Percentiles rank a stretch among this genome's conserved stretches.
Evolutionary conservation across 352 stramenopile species (phyloP).

Genomic region (Blastocystis sp.): DNA sequence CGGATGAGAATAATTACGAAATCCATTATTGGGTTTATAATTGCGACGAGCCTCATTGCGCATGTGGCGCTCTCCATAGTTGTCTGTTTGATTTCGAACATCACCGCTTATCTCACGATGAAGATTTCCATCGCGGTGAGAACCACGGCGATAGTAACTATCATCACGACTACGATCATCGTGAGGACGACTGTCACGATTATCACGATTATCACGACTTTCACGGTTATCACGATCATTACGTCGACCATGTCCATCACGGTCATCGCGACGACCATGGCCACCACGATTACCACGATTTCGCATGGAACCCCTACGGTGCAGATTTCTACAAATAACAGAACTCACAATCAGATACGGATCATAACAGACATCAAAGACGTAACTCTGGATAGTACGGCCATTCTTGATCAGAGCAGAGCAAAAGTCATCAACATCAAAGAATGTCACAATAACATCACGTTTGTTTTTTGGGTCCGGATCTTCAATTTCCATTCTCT

Average conservation of each 20-base stretch:
- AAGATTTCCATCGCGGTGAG: background rate
- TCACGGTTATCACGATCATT: background rate
- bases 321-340: constrained; percentile 24
- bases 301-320: background rate
- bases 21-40: too few species aligned
- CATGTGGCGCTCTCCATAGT: background rate
- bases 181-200: background rate
- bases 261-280: background rate
- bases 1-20: too few species aligned
- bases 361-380: constrained; percentile 45
- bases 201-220: background rate
- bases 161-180: background rate
- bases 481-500: constrained; percentile 42
- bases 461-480: constrained; percentile 33
- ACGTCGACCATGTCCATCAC: background rate
- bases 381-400: constrained; percentile 35
- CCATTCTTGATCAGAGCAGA: constrained; percentile 31
- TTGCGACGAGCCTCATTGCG: too few species aligned
- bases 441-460: constrained; percentile 50
- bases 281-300: background rate
- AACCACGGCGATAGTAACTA: background rate
- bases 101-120: background rate
- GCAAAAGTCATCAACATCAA: constrained; percentile 41
- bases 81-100: background rate
- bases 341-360: background rate